A percentile compares a stretch with the other conserved stretches of the same genome.
These are phyloP conservation scores for Cryoendolithus antarcticus DNA, from an alignment of 2,329 filamentous ascomycete genomes.

Conservation along the genomic window DNA sequence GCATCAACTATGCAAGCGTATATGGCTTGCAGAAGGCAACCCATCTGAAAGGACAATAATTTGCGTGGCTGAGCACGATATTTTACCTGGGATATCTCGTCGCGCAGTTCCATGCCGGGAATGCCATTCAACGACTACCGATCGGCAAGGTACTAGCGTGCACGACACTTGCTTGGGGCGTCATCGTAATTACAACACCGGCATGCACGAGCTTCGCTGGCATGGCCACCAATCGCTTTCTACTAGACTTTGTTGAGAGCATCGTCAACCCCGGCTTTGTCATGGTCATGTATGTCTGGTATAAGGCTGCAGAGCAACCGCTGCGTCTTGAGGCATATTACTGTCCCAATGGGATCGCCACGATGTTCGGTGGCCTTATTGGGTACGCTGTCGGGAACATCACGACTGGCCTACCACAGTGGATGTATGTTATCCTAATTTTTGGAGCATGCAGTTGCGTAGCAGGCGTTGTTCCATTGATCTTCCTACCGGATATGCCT, in stretches of 20 bases:
- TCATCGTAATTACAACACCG: slow-evolving; percentile 30
- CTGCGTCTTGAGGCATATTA: slow-evolving; percentile 45
- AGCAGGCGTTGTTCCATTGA: slow-evolving; percentile 25
- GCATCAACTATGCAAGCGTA: slow-evolving; percentile 33
- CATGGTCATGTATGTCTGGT: slow-evolving; percentile 27
- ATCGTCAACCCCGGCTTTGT: slow-evolving; percentile 26
- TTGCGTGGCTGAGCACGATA: slow-evolving; percentile 39
- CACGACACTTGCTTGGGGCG: slow-evolving; percentile 30
- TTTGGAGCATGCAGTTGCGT: slow-evolving; percentile 30
- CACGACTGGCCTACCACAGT: slow-evolving; percentile 35
- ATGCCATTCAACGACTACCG: slow-evolving; percentile 33
- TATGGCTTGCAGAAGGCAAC: slow-evolving; percentile 38
- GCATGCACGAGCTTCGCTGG: slow-evolving; percentile 29
- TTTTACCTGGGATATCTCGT: slow-evolving; percentile 40
- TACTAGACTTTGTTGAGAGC: slow-evolving; percentile 25
- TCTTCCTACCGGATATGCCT: slow-evolving; percentile 33
- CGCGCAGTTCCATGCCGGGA: slow-evolving; percentile 34
- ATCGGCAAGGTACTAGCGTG: slow-evolving; percentile 33
- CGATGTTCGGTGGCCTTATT: slow-evolving; percentile 48
- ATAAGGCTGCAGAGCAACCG: slow-evolving; percentile 34
- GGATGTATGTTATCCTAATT: slow-evolving; percentile 49
- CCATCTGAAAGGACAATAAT: slow-evolving; percentile 36
- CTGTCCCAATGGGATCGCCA: slow-evolving; percentile 42
- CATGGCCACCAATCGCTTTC: slow-evolving; percentile 25
- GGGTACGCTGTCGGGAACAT: slow-evolving; percentile 51